Base-by-base conservation (phyloP, 2,329 filamentous ascomycete species). In the Colletotrichum noveboracense region DNA sequence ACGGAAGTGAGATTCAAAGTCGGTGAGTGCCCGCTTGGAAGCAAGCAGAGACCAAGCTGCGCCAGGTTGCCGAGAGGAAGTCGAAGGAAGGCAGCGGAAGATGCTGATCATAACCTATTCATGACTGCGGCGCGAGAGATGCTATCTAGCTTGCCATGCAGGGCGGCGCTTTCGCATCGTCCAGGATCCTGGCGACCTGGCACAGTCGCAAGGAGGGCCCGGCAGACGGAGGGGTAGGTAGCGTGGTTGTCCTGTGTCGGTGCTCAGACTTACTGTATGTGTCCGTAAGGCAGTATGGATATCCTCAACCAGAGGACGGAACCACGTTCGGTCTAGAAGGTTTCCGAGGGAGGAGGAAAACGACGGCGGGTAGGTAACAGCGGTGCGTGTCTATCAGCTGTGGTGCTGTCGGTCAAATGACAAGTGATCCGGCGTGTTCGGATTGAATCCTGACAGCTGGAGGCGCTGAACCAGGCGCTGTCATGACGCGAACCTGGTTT, bases 401-500 rank as follows among this genome's bases (percentile, higher is more conserved):
- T 30, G 24, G 55, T 48, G 72, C 43, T 52, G 18, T 34, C 62
- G n/a, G 34, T 65, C 58, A 9, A 71, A 8, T 43, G 48, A 28
- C 24, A 28, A 64, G 43, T 43, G 30, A 64, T 10, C 14, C 56
- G 30, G 52, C 28, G 68, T 21, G 4, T 14, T 66, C 55, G 36
- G 38, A 36, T 38, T 65, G 36, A 55, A 48, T 61, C 24, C 32
- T 70, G 71, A 28, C 34, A n/a, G 34, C 52, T 62, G 30, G 21
- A 30, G 60, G 56, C 28, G 26, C 30, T 48, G 70, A 55, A 36
- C 24, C 48, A 24, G 26, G 56, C 21, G 38, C 28, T 60, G 10
- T 60, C 32, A 73, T 73, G 73, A 73, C 73, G 70, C 58, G 64
- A 52, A 73, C 21, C 34, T 28, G 64, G 58, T 48, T 36, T 70